A percentile compares a stretch with the other conserved stretches of the same genome.
phyloP scores from a whole-genome alignment of 768 basidiomycete species.

The Leccinum broughii region DNA sequence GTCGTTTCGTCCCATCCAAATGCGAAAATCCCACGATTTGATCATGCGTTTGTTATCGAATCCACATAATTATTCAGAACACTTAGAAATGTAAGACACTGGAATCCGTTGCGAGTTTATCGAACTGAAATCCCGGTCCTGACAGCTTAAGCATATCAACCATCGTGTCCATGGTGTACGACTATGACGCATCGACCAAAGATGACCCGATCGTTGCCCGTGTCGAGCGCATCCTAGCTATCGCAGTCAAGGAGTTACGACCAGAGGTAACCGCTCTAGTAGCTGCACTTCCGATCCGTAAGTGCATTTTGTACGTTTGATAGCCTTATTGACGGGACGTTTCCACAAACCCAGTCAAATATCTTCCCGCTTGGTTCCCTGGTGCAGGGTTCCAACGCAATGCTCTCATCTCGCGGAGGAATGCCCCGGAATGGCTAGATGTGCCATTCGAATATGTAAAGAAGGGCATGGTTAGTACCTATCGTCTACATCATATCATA shows the following conservation, averaged over 20 bases:
- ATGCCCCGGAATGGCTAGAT: slow-evolving; percentile 15
- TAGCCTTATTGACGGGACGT: background rate
- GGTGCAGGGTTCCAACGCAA: slow-evolving; percentile 22
- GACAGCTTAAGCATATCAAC: slow-evolving; percentile 22
- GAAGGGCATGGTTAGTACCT: slow-evolving; percentile 18
- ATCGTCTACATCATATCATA: background rate
- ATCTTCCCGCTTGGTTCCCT: slow-evolving; percentile 25
- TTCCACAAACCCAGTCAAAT: slow-evolving; percentile 9
- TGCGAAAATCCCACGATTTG: no score
- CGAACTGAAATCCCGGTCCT: background rate
- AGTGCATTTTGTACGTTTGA: slow-evolving; percentile 1
- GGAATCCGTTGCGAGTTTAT: no score
- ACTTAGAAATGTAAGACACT: no score
- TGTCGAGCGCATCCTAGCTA: slow-evolving; percentile 12
- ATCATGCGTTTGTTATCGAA: no score
- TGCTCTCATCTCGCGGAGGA: slow-evolving; percentile 12
- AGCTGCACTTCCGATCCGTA: slow-evolving; percentile 19
- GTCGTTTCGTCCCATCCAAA: no score
- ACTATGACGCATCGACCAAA: slow-evolving; percentile 14
- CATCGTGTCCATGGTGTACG: slow-evolving; percentile 28
- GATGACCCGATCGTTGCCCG: slow-evolving; percentile 24
- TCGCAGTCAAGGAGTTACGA: slow-evolving; percentile 16
- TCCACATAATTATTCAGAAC: no score
- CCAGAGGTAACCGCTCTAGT: slow-evolving; percentile 19
- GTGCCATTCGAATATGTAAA: slow-evolving; percentile 27